These are phyloP conservation scores for Teratosphaeria epicoccoides DNA, from an alignment of 2,329 filamentous ascomycete genomes.

Conservation along the genomic window DNA sequence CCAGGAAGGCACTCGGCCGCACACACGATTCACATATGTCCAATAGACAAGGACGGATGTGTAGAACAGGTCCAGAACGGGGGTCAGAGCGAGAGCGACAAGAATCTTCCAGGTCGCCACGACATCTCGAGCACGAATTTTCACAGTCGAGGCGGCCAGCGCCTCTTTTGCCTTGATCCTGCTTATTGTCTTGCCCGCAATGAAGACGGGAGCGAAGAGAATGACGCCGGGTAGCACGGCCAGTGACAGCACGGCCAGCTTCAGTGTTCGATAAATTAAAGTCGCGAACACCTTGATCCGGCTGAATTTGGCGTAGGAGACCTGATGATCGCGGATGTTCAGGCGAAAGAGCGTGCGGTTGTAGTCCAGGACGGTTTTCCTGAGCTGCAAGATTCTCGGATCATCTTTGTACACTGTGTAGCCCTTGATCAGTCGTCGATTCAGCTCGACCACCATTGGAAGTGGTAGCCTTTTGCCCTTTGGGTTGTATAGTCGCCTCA, in stretches of 20 bases:
- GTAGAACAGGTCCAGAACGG: slow-evolving; percentile 73
- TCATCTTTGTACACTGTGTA: slow-evolving; percentile 91
- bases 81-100: slow-evolving; percentile 74
- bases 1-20: slow-evolving; percentile 69
- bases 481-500: slow-evolving; percentile 83
- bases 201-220: slow-evolving; percentile 81
- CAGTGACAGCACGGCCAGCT: slow-evolving; percentile 64
- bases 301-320: slow-evolving; percentile 80
- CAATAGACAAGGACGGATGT: slow-evolving; percentile 62
- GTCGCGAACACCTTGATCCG: slow-evolving; percentile 63
- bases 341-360: slow-evolving; percentile 78
- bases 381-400: slow-evolving; percentile 65
- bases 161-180: slow-evolving; percentile 73
- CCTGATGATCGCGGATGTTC: slow-evolving; percentile 85
- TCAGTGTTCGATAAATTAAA: slow-evolving; percentile 68
- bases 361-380: slow-evolving; percentile 68
- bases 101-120: slow-evolving; percentile 92
- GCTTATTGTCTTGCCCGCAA: slow-evolving; percentile 72
- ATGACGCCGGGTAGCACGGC: slow-evolving; percentile 77
- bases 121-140: slow-evolving; percentile 77
- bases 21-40: slow-evolving; percentile 70
- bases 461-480: slow-evolving; percentile 88
- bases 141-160: slow-evolving; percentile 75
- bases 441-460: slow-evolving; percentile 86
- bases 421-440: slow-evolving; percentile 78